A percentile compares a stretch with the other conserved stretches of the same genome.
These are phyloP conservation scores for Schrenkiella parvula DNA, from an alignment of 345 rosid genomes.

Conservation along the genomic window DNA sequence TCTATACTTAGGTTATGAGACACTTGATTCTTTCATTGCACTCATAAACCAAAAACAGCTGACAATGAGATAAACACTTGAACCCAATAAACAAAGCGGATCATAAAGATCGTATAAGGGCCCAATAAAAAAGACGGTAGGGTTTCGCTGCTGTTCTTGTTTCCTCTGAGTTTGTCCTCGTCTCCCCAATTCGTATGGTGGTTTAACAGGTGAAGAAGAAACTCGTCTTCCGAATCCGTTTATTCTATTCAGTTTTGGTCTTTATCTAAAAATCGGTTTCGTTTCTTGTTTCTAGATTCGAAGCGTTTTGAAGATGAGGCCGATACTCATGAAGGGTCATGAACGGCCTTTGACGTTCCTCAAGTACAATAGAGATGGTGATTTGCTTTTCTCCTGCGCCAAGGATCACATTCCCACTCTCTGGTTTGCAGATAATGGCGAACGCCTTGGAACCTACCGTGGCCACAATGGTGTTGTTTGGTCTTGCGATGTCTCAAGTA, in stretches of 20 bases:
- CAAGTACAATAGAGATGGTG: constrained; percentile 87
- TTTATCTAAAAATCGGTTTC: not conserved
- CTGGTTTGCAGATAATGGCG: constrained; percentile 96
- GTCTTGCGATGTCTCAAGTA: constrained; percentile 88
- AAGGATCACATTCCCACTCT: constrained; percentile 92
- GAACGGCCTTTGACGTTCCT: constrained; percentile 93
- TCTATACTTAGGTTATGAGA: too few relatives aligned
- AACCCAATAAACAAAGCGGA: too few relatives aligned
- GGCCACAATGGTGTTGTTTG: constrained; percentile 99
- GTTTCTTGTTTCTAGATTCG: not conserved
- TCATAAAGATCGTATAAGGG: too few relatives aligned
- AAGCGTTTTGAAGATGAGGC: constrained; percentile 92
- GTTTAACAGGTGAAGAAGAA: not conserved
- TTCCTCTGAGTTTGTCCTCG: not conserved
- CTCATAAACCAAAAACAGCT: too few relatives aligned
- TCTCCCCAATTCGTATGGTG: not conserved
- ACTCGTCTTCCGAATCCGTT: not conserved
- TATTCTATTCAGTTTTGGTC: not conserved
- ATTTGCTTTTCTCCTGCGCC: constrained; percentile 92
- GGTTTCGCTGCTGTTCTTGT: not conserved
- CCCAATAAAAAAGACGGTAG: not conserved
- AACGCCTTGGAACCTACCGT: constrained; percentile 91
- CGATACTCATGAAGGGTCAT: constrained; percentile 96
- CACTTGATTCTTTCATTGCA: too few relatives aligned
- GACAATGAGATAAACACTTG: too few relatives aligned